Conservation (phyloP, 805 yeast species). For the Schwanniomyces sp. region DNA sequence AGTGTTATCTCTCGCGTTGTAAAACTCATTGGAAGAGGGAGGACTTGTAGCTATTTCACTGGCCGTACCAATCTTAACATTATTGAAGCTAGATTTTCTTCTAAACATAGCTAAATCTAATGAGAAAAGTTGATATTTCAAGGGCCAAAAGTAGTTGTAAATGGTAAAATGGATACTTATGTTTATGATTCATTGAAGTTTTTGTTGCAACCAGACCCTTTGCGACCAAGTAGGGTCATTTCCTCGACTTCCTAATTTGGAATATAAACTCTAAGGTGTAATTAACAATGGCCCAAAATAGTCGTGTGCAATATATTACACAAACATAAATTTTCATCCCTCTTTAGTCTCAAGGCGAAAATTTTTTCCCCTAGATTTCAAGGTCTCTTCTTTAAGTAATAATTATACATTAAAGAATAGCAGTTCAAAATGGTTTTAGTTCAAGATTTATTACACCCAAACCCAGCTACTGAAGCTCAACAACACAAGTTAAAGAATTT, state of each 20-base stretch:
- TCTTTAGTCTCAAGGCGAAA: constrained; percentile 5
- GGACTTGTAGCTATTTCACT: neutral
- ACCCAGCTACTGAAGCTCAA: constrained; percentile 37
- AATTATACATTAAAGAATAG: neutral
- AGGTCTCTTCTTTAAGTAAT: neutral
- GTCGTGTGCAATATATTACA: constrained; percentile 2
- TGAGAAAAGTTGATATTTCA: too few species aligned
- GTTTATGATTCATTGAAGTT: too few species aligned
- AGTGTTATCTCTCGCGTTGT: neutral
- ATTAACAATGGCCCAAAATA: neutral
- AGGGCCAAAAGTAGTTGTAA: neutral
- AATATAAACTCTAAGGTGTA: neutral
- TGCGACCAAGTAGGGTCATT: neutral
- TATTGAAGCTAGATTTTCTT: neutral
- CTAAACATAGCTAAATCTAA: neutral
- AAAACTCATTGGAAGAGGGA: neutral
- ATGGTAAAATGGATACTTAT: neutral
- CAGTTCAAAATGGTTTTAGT: constrained; percentile 34
- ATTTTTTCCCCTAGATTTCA: constrained; percentile 6
- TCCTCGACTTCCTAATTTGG: constrained; percentile 4
- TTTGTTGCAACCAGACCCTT: neutral
- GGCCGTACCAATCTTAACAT: neutral
- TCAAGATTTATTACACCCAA: constrained; percentile 44
- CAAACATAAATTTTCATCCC: constrained; percentile 2
- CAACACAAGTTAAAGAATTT: constrained; percentile 39